Base-by-base conservation (phyloP, 345 rosid species). In the Viola odorata region DNA sequence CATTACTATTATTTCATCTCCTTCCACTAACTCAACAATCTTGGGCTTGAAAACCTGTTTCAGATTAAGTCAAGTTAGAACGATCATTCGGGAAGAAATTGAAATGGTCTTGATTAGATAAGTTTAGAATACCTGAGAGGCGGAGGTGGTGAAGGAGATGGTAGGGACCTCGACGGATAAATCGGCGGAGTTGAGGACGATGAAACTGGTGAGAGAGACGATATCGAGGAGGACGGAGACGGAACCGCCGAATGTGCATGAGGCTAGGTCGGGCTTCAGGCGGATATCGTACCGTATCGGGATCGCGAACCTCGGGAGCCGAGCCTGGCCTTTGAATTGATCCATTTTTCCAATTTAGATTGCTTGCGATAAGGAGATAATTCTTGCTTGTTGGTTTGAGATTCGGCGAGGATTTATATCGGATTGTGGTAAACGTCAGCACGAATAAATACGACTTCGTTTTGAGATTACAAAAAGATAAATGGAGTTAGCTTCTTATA, bases 161-260 rank as follows among this genome's bases (percentile, higher is more conserved):
- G 85, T 73, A 11, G 66, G 73, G n/a, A 66, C 15, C 55, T 64
- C 44, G 79, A 94, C 53, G 50, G 84, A 53, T 62, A 94, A 87
- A n/a, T 94, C 97, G 60, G 96, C 96, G 3, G 96, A 96, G 75
- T 94, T 94, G 40, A 94, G 91, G 76, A 94, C 97, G 69, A 94
- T 73, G 85, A 77, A 88, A 48, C 72, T 68, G 64, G 97, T 90
- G 41, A 45, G 66, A 8, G 75, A 66, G 60, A 86, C 80, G 59
- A 94, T 60, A 57, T 84, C 86, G 44, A 94, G 53, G 67, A 79
- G 82, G 70, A 89, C 56, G 9, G 84, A 16, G 53, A 86, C 86
- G 48, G 76, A 63, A 56, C 97, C 99, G 48, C 75, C 23, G 82
- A 90, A 90, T 36, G 69, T 86, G 75, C 97, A 94, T 53, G 83